phyloP scores from a whole-genome alignment of 2,329 filamentous ascomycete species.

The Pezicula carpinea region DNA sequence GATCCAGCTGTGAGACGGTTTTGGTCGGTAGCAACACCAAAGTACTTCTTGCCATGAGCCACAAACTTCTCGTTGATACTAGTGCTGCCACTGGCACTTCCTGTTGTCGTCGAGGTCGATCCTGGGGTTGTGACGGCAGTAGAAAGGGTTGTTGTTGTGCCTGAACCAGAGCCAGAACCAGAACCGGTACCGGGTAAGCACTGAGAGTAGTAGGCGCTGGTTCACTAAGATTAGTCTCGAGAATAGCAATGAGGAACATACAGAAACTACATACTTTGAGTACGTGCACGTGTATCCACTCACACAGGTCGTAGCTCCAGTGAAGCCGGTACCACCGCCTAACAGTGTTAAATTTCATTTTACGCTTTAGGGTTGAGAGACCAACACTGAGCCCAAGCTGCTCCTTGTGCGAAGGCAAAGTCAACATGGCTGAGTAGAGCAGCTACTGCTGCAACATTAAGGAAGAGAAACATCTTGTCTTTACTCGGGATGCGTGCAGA shows the following conservation, averaged over 20 bases:
- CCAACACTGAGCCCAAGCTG: slow-evolving; percentile 9
- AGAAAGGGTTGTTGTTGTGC: not conserved
- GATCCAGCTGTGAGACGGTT: slow-evolving; percentile 42
- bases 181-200: slow-evolving; percentile 4
- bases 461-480: slow-evolving; percentile 15
- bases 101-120: not conserved
- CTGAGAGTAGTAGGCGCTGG: slow-evolving; percentile 4
- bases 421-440: slow-evolving; percentile 15
- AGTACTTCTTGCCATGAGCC: slow-evolving; percentile 61
- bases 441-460: slow-evolving; percentile 14
- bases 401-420: slow-evolving; percentile 1
- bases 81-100: slow-evolving; percentile 16
- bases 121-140: not conserved
- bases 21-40: slow-evolving; percentile 54
- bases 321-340: slow-evolving; percentile 22
- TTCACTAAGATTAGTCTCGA: not conserved
- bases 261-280: slow-evolving; percentile 8
- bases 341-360: not conserved
- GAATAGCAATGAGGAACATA: not conserved
- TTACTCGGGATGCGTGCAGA: not conserved
- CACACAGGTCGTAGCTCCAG: slow-evolving; percentile 19
- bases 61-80: slow-evolving; percentile 54
- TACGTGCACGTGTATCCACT: slow-evolving; percentile 17
- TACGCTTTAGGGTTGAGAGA: not conserved
- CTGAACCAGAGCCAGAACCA: not conserved